A percentile compares a stretch with the other conserved stretches of the same genome.
Conservation (phyloP, 768 basidiomycete genomes). For the Leccinum truebloodii region DNA sequence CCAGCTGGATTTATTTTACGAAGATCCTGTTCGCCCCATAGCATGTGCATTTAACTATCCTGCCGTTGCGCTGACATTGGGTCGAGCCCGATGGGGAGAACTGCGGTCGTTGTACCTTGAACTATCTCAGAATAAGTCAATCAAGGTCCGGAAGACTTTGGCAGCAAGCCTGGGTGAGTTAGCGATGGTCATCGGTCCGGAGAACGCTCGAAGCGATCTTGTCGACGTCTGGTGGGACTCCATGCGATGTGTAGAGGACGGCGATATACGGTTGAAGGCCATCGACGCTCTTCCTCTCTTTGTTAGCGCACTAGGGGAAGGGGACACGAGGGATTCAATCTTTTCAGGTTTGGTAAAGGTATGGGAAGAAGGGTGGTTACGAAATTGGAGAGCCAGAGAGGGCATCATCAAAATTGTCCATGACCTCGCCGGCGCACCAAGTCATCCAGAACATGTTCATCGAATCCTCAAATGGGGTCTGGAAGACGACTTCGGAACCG, state of each 20-base stretch:
- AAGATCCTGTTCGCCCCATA: conserved; percentile 70
- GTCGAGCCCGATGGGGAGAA: conserved; percentile 70
- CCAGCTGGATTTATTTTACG: conserved; percentile 48
- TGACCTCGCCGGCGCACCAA: conserved; percentile 46
- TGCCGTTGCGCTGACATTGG: conserved; percentile 83
- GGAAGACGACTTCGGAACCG: conserved; percentile 79
- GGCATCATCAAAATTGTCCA: conserved; percentile 57
- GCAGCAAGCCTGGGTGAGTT: conserved; percentile 90
- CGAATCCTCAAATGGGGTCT: conserved; percentile 61
- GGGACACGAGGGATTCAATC: conserved; percentile 44
- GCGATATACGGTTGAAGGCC: conserved; percentile 68
- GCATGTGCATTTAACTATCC: conserved; percentile 92
- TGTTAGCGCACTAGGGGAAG: conserved; percentile 49
- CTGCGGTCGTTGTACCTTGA: conserved; percentile 67
- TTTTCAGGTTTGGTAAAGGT: conserved; percentile 48
- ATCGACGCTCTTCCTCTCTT: conserved; percentile 66
- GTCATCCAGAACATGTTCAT: conserved; percentile 48
- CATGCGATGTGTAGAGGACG: conserved; percentile 55
- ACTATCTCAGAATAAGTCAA: conserved; percentile 58
- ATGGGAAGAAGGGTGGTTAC: conserved; percentile 62
- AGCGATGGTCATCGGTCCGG: conserved; percentile 78
- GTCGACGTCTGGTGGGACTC: conserved; percentile 69
- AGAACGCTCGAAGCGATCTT: conserved; percentile 67
- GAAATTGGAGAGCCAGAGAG: conserved; percentile 82
- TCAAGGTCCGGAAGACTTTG: conserved; percentile 73